Evolutionary conservation across 2,329 filamentous ascomycete species (phyloP), one percentile per base, ranked within the genome.

Genomic region (Curvularia sp.): DNA sequence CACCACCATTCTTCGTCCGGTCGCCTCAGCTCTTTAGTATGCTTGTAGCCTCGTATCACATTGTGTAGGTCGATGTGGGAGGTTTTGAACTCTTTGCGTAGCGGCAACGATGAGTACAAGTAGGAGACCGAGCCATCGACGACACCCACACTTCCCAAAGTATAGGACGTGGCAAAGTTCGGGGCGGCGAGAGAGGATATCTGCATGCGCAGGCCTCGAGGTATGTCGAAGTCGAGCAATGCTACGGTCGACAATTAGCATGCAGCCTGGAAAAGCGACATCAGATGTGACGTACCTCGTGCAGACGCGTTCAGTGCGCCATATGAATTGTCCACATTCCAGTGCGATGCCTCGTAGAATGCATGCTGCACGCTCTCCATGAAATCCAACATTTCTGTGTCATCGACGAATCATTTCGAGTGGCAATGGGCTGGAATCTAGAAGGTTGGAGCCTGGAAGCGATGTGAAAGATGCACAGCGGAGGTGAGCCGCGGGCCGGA

Each of bases 121-220:
- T 98, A 99, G 13, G 93, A 96, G 56, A 99, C 86, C n/a, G 93
- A 97, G 75, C 95, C 95, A 80, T 98, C 94, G 50, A 99, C 93
- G 34, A 96, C 84, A 59, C 94, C 95, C 15, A 96, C 86, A 41
- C 89, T 96, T 60, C 93, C 92, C 43, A 99, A 86, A 41, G 92
- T 90, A 78, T 99, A 99, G 36, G 93, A 94, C 15, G 93, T 96
- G 23, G 93, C 94, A 71, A 98, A 97, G 77, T 97, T 92, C 8
- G 92, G 89, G 18, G 93, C 93, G 7, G 93, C 92, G 28, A 99
- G 88, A 7, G 95, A 96, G 7, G 94, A 97, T 57, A 98, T 86
- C 57, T 92, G 92, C 52, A 99, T 82, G 59, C 92, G 89, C 47
- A 98, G 81, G 53, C 95, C 93, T 36, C 88, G 86, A 2, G 95